Conservation (phyloP, 768 basidiomycete genomes). For the Rhodotorula paludigena region DNA sequence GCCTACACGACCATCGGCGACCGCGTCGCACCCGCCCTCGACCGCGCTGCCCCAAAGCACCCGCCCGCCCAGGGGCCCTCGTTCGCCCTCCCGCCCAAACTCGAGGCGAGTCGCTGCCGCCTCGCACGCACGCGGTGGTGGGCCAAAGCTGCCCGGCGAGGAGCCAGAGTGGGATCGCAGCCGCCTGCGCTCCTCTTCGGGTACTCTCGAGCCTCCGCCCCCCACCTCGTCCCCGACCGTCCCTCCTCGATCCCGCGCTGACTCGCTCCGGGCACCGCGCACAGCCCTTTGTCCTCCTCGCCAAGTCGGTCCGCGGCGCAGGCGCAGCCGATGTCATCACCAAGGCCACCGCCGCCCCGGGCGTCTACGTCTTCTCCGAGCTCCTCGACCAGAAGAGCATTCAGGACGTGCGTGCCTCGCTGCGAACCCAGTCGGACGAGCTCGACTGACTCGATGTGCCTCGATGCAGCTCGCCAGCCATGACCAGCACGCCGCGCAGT, state of each 20-base stretch:
- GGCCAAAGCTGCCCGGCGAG: no score
- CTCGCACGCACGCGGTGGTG: no score
- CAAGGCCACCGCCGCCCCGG: slow-evolving; percentile 80
- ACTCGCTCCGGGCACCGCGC: neutral
- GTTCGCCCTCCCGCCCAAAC: slow-evolving; percentile 32
- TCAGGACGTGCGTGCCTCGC: slow-evolving; percentile 63
- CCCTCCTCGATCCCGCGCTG: neutral
- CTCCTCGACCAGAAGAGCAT: slow-evolving; percentile 76
- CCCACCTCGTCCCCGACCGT: neutral
- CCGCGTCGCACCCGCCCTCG: neutral
- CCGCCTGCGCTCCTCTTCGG: neutral
- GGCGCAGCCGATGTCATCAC: slow-evolving; percentile 82
- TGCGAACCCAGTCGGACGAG: no score
- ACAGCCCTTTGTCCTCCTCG: slow-evolving; percentile 82
- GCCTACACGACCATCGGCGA: slow-evolving; percentile 30
- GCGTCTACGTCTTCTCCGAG: slow-evolving; percentile 88
- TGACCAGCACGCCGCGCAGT: slow-evolving; percentile 61
- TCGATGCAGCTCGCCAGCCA: slow-evolving; percentile 59
- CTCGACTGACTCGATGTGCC: neutral
- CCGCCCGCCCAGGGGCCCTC: slow-evolving; percentile 20
- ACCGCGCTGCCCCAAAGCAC: neutral
- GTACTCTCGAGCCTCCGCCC: neutral
- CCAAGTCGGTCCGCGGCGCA: slow-evolving; percentile 84
- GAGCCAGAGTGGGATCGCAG: no score
- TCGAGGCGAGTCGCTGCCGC: slow-evolving; percentile 40